phyloP scores from a whole-genome alignment of 1,139 yeast species.

The Pichia sp. region DNA sequence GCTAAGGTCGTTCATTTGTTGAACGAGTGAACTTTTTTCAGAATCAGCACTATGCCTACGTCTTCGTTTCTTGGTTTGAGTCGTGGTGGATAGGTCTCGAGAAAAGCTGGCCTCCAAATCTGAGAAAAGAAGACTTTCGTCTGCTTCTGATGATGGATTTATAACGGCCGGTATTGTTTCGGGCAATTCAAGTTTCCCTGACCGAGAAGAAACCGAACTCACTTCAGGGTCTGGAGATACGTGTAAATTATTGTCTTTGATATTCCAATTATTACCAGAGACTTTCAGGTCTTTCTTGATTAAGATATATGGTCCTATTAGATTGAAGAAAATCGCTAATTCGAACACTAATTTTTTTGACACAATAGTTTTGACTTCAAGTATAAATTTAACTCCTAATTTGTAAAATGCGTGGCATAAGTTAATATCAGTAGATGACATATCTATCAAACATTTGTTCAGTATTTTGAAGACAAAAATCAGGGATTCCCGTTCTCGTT shows the following conservation, averaged over 20 bases:
- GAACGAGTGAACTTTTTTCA: not conserved
- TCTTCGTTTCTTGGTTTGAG: not conserved
- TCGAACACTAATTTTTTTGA: conserved; percentile 37
- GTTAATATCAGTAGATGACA: conserved; percentile 35
- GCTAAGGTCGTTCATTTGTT: conserved; percentile 14
- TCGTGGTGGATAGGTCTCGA: not conserved
- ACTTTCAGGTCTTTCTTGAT: conserved; percentile 26
- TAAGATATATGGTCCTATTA: conserved; percentile 29
- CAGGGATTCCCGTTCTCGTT: conserved; percentile 26
- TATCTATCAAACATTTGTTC: conserved; percentile 36
- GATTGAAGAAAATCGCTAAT: conserved; percentile 37
- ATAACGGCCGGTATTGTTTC: not conserved
- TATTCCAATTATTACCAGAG: conserved; percentile 27
- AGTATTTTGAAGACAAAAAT: conserved; percentile 35
- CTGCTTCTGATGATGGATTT: conserved; percentile 14
- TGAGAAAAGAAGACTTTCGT: conserved; percentile 12
- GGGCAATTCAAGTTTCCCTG: conserved; percentile 2
- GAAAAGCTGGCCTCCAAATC: not conserved
- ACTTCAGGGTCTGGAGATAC: not conserved
- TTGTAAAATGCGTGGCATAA: conserved; percentile 34
- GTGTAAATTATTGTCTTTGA: conserved; percentile 15
- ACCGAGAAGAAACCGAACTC: not conserved
- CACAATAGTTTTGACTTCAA: conserved; percentile 33
- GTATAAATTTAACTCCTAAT: conserved; percentile 34
- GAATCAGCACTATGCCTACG: not conserved